phyloP scores from a whole-genome alignment of 2,329 filamentous ascomycete genomes.

The Colletotrichum higginsianum region DNA sequence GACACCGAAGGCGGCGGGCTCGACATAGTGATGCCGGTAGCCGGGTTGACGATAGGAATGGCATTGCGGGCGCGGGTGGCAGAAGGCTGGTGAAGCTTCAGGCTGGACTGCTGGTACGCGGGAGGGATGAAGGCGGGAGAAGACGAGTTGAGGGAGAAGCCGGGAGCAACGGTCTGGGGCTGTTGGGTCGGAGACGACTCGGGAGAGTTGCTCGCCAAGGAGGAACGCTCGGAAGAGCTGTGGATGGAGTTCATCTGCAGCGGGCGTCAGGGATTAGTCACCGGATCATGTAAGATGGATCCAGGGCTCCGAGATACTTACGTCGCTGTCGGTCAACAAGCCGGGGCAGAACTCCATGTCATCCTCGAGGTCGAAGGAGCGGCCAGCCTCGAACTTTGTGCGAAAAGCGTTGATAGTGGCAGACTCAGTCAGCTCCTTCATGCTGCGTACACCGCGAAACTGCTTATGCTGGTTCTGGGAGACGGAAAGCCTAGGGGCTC shows the following conservation, averaged over 20 bases:
- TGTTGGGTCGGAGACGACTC: conserved; percentile 93
- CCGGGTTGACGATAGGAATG: conserved; percentile 97
- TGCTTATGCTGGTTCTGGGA: conserved; percentile 89
- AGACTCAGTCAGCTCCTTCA: conserved; percentile 89
- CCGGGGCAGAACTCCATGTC: conserved; percentile 96
- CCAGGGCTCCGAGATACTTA: conserved; percentile 64
- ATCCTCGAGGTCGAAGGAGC: conserved; percentile 96
- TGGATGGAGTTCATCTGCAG: conserved; percentile 89
- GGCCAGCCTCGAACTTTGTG: conserved; percentile 88
- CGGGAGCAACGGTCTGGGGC: conserved; percentile 82
- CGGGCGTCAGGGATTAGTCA: conserved; percentile 50
- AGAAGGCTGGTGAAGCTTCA: conserved; percentile 92
- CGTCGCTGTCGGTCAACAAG: conserved; percentile 93
- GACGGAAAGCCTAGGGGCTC: conserved; percentile 84
- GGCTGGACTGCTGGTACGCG: conserved; percentile 73
- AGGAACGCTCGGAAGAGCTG: conserved; percentile 94
- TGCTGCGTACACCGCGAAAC: conserved; percentile 86
- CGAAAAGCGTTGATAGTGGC: conserved; percentile 84
- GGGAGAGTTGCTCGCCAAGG: conserved; percentile 93
- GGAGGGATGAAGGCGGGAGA: conserved; percentile 78
- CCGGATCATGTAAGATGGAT: conserved; percentile 16
- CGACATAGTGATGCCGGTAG: conserved; percentile 87
- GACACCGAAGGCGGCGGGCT: conserved; percentile 86
- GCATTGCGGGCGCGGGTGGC: conserved; percentile 93
- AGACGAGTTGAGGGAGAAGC: conserved; percentile 80